phyloP scores from a whole-genome alignment of 2,329 filamentous ascomycete species.

The Hymenoscyphus linearis region DNA sequence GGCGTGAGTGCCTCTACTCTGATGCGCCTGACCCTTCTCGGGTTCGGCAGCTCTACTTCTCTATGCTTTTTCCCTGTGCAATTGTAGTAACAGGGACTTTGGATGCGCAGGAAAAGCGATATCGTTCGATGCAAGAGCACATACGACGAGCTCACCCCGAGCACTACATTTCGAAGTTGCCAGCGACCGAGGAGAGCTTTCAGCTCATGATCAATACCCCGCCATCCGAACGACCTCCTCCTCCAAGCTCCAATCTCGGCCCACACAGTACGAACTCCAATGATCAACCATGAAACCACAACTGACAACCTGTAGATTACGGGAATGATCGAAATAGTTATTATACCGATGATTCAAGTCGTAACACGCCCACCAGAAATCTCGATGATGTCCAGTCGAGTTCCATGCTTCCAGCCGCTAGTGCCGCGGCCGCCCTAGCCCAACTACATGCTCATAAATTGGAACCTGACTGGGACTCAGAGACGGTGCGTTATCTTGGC shows the following conservation, averaged over 20 bases:
- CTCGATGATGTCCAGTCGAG: constrained; percentile 61
- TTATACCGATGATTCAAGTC: constrained; percentile 59
- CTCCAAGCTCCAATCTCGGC: constrained; percentile 26
- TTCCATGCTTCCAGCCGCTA: constrained; percentile 61
- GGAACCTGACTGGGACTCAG: constrained; percentile 72
- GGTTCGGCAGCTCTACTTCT: constrained; percentile 22
- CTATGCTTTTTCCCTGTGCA: constrained; percentile 25
- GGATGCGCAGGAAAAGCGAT: constrained; percentile 73
- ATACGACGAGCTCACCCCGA: constrained; percentile 95
- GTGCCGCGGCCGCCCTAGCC: constrained; percentile 79
- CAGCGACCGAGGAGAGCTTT: constrained; percentile 97
- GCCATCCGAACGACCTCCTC: constrained; percentile 45
- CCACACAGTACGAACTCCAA: constrained; percentile 25
- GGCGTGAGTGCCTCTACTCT: constrained; percentile 67
- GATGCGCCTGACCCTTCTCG: constrained; percentile 25
- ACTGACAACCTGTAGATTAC: constrained; percentile 40
- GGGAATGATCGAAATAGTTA: constrained; percentile 60
- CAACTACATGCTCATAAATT: constrained; percentile 77
- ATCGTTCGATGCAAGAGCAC: constrained; percentile 99
- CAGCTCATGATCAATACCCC: constrained; percentile 91
- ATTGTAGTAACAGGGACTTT: constrained; percentile 31
- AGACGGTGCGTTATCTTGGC: constrained; percentile 53
- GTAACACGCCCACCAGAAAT: constrained; percentile 58
- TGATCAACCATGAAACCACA: constrained; percentile 12
- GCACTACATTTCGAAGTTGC: constrained; percentile 95